Percentiles rank a stretch among this genome's conserved stretches.
Evolutionary conservation across 2,329 filamentous ascomycete genomes (phyloP).

Genomic region (Fusarium proliferatum): DNA sequence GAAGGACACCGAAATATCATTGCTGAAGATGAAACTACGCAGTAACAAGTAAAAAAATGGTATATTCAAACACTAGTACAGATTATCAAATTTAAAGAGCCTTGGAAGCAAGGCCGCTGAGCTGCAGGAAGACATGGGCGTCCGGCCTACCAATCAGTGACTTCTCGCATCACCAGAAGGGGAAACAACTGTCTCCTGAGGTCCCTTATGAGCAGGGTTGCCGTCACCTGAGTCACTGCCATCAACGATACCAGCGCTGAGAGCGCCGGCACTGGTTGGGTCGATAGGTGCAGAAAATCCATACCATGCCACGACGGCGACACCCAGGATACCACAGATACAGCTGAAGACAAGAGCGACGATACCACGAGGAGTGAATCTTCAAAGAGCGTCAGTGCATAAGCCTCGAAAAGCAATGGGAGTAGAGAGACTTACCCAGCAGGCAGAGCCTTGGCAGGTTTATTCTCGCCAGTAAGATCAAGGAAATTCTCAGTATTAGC

Average conservation of each 20-base stretch:
- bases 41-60: constrained; percentile 13
- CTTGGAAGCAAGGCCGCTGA: background rate
- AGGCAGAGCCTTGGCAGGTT: constrained; percentile 66
- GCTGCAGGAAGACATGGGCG: background rate
- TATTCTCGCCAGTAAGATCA: constrained; percentile 72
- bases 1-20: background rate
- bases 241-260: constrained; percentile 35
- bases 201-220: constrained; percentile 11
- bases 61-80: constrained; percentile 10
- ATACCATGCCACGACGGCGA: constrained; percentile 75
- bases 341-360: constrained; percentile 81
- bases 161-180: constrained; percentile 14
- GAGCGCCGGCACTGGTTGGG: constrained; percentile 23
- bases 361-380: constrained; percentile 77
- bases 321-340: constrained; percentile 74
- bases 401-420: background rate
- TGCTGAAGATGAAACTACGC: background rate
- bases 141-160: background rate
- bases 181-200: constrained; percentile 23
- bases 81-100: background rate
- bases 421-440: constrained; percentile 58
- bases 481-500: constrained; percentile 73
- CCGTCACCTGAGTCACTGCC: constrained; percentile 24
- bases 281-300: constrained; percentile 51
- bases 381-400: constrained; percentile 31